Conservation (phyloP, 306 rosid species). For the Luffa acutangula region DNA sequence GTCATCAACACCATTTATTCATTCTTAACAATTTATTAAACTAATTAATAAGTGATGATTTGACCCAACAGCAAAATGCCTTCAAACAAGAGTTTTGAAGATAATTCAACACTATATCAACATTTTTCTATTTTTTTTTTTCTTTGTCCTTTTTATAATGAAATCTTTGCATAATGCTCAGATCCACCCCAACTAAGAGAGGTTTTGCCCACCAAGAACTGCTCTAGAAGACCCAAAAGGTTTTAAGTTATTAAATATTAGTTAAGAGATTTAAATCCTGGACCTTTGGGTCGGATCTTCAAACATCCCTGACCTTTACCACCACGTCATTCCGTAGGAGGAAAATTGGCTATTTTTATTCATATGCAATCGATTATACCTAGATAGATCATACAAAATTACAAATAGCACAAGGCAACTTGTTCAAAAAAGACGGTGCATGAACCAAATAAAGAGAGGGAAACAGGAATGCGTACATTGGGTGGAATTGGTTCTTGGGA, state of each 20-base stretch:
- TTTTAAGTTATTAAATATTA: background rate
- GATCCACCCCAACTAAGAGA: background rate
- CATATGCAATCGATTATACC: background rate
- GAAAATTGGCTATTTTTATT: background rate
- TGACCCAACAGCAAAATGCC: background rate
- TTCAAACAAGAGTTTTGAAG: background rate
- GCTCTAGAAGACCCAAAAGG: background rate
- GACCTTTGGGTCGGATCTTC: background rate
- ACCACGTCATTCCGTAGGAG: background rate
- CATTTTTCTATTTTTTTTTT: background rate
- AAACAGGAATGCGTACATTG: slow-evolving; percentile 36
- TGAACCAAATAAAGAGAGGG: slow-evolving; percentile 2
- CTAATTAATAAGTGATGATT: no score
- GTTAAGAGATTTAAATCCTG: background rate
- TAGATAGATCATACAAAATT: background rate
- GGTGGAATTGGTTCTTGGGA: slow-evolving; percentile 92
- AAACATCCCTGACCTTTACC: background rate
- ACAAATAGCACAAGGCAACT: no score
- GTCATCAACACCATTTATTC: no score
- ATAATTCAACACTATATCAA: background rate
- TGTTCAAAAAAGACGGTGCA: background rate
- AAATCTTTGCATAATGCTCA: background rate
- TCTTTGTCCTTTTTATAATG: background rate
- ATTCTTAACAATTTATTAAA: no score
- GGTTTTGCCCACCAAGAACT: background rate